These are phyloP conservation scores for Penicillium sclerotiorum DNA, from an alignment of 2,329 filamentous ascomycete genomes.

Conservation along the genomic window DNA sequence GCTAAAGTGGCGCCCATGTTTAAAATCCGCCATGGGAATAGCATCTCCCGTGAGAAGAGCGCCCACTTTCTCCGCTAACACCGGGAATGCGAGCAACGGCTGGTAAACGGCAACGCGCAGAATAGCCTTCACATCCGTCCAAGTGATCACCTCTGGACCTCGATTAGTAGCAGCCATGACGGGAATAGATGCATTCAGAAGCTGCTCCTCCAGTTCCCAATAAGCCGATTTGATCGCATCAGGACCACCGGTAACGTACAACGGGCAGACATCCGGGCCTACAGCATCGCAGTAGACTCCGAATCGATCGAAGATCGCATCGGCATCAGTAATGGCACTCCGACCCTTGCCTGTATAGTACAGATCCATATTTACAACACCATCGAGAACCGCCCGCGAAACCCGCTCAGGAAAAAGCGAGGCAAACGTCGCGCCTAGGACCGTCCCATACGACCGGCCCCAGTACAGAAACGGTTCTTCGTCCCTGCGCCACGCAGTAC, in stretches of 20 bases:
- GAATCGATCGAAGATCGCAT: slow-evolving; percentile 40
- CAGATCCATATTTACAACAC: slow-evolving; percentile 39
- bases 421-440: slow-evolving; percentile 51
- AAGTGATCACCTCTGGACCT: slow-evolving; percentile 40
- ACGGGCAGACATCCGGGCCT: slow-evolving; percentile 32
- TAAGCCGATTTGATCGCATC: slow-evolving; percentile 31
- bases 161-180: slow-evolving; percentile 31
- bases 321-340: slow-evolving; percentile 34
- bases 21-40: slow-evolving; percentile 33
- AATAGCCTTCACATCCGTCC: slow-evolving; percentile 36
- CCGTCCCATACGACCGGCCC: slow-evolving; percentile 50
- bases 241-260: slow-evolving; percentile 31
- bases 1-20: slow-evolving; percentile 27
- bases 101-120: slow-evolving; percentile 37
- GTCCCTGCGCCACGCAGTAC: slow-evolving; percentile 32
- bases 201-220: slow-evolving; percentile 23
- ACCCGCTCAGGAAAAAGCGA: slow-evolving; percentile 48
- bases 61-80: slow-evolving; percentile 29
- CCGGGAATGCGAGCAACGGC: slow-evolving; percentile 31
- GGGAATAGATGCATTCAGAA: slow-evolving; percentile 32
- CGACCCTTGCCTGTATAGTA: slow-evolving; percentile 34
- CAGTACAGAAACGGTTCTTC: slow-evolving; percentile 43
- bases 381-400: slow-evolving; percentile 36
- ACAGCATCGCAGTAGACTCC: slow-evolving; percentile 33
- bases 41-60: slow-evolving; percentile 31